phyloP scores from a whole-genome alignment of 148 eudicot genomes.

The Chenopodium album region DNA sequence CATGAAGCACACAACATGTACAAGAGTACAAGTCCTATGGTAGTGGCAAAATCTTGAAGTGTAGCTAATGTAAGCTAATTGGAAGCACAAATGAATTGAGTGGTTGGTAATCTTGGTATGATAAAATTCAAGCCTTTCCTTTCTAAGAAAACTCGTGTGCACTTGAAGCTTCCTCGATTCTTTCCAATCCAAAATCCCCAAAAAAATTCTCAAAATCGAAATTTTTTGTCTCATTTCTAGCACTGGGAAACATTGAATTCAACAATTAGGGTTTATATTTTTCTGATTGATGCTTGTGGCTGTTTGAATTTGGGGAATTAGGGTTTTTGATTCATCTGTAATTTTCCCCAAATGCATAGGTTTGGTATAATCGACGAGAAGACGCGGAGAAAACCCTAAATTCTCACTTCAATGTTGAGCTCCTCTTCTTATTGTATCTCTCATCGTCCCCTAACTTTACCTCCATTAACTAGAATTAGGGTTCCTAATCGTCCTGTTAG shows the following conservation, averaged over 20 bases:
- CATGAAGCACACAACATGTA: no score
- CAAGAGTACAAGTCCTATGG: no score
- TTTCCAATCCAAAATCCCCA: not conserved
- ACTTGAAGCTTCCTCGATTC: not conserved
- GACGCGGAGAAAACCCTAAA: slow-evolving; percentile 37
- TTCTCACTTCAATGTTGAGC: slow-evolving; percentile 44
- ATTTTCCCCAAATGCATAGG: slow-evolving; percentile 28
- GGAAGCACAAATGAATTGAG: not conserved
- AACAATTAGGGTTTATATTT: no score
- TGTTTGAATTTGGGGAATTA: not conserved
- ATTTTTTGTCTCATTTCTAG: not conserved
- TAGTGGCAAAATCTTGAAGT: no score
- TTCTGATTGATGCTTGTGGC: not conserved
- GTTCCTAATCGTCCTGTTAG: slow-evolving; percentile 34
- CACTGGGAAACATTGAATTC: no score
- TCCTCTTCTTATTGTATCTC: slow-evolving; percentile 48
- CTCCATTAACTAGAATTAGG: slow-evolving; percentile 43
- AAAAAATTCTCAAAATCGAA: not conserved
- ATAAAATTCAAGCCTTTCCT: no score
- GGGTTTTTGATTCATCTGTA: slow-evolving; percentile 6
- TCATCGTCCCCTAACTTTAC: slow-evolving; percentile 38
- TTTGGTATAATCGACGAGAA: slow-evolving; percentile 22
- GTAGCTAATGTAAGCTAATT: no score
- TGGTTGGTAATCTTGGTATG: not conserved
- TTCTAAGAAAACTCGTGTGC: not conserved